These are phyloP conservation scores for Uronychia setigera DNA, from an alignment of 73 alveolate species.

Conservation along the genomic window DNA sequence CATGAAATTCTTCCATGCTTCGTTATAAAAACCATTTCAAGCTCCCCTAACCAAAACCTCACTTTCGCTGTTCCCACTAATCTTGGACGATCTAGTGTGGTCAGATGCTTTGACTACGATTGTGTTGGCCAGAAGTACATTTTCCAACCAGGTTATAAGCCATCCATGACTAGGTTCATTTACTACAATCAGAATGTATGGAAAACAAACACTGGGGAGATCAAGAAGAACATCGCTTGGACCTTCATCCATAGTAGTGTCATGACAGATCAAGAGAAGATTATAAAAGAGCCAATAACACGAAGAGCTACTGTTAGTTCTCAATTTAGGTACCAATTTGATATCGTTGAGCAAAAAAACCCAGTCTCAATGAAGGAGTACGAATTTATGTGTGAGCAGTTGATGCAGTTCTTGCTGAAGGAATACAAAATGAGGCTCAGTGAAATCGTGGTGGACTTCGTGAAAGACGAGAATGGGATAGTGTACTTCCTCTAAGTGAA, in stretches of 20 bases:
- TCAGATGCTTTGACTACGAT: slow-evolving; percentile 1
- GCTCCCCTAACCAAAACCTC: not conserved
- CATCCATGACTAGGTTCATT: slow-evolving; percentile 18
- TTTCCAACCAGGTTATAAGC: slow-evolving; percentile 43
- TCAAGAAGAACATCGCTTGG: slow-evolving; percentile 8
- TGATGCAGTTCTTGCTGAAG: slow-evolving; percentile 15
- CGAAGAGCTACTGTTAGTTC: slow-evolving; percentile 6
- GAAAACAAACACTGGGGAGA: slow-evolving; percentile 1
- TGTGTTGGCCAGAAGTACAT: slow-evolving; percentile 15
- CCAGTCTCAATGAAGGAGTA: not conserved
- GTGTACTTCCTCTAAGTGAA: slow-evolving; percentile 24
- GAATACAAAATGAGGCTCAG: slow-evolving; percentile 17
- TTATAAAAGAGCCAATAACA: not conserved
- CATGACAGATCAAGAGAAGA: slow-evolving; percentile 3
- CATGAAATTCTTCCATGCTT: not conserved
- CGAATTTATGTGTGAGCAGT: slow-evolving; percentile 26
- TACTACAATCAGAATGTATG: slow-evolving; percentile 37
- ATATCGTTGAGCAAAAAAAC: not conserved
- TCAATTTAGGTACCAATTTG: not conserved
- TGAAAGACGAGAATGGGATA: slow-evolving; percentile 34
- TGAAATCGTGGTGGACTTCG: slow-evolving; percentile 39
- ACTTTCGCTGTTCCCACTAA: not conserved
- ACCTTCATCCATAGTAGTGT: slow-evolving; percentile 3
- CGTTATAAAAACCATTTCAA: not conserved
- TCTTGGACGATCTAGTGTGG: not conserved